A percentile compares a stretch with the other conserved stretches of the same genome.
Conservation (phyloP, 768 basidiomycete species). For the Lentinus brumalis region DNA sequence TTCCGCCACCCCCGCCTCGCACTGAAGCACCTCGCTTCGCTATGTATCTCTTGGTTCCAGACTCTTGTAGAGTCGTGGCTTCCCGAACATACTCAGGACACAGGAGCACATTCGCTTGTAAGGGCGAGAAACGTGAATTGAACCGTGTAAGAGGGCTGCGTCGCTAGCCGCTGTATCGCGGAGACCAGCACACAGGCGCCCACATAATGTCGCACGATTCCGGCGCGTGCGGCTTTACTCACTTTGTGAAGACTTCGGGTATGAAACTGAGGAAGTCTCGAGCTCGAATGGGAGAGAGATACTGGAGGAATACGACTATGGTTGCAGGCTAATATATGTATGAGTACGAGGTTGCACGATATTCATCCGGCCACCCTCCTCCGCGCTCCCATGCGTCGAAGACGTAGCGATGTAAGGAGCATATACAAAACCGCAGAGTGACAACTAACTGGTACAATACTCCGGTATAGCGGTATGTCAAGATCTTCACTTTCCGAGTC, state of each 20-base stretch:
- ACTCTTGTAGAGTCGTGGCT: neutral
- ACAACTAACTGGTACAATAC: neutral
- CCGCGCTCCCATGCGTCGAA: neutral
- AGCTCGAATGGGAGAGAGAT: too few relatives aligned
- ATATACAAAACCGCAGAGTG: neutral
- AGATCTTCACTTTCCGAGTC: neutral
- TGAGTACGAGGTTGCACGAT: too few relatives aligned
- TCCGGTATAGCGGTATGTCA: neutral
- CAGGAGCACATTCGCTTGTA: neutral
- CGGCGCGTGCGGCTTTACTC: neutral
- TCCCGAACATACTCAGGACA: neutral
- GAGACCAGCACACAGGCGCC: neutral
- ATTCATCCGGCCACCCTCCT: neutral
- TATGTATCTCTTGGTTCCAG: neutral
- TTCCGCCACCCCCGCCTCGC: slow-evolving; percentile 11
- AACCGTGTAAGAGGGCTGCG: neutral
- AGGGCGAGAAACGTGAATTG: neutral
- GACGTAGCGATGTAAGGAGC: neutral
- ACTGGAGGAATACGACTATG: too few relatives aligned
- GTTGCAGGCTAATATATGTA: too few relatives aligned
- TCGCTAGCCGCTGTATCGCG: neutral
- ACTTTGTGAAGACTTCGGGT: too few relatives aligned
- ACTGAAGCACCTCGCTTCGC: slow-evolving; percentile 5
- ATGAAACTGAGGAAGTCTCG: too few relatives aligned
- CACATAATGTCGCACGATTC: neutral